These are phyloP conservation scores for Tetrapisispora arboricola DNA, from an alignment of 805 yeast species.

Conservation along the genomic window DNA sequence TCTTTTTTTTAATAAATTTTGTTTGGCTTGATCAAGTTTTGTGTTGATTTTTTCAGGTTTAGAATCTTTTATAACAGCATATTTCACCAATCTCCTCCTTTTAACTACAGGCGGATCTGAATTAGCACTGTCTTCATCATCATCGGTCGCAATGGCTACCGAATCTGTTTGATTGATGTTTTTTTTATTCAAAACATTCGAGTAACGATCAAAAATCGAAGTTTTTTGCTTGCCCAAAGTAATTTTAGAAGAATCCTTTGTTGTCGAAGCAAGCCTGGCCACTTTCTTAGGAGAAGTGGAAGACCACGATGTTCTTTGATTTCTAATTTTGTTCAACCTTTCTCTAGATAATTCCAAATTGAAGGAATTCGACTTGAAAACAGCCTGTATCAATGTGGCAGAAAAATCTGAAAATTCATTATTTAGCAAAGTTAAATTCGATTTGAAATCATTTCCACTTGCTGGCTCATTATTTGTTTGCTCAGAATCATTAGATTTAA, in stretches of 20 bases:
- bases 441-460: slow-evolving; percentile 14
- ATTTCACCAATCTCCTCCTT: slow-evolving; percentile 33
- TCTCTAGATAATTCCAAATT: slow-evolving; percentile 28
- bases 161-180: background rate
- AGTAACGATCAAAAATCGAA: slow-evolving; percentile 31
- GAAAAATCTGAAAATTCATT: slow-evolving; percentile 28
- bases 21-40: slow-evolving; percentile 27
- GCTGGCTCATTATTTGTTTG: background rate
- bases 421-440: slow-evolving; percentile 9
- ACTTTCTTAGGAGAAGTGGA: slow-evolving; percentile 1
- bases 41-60: slow-evolving; percentile 9
- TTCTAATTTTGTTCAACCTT: slow-evolving; percentile 23
- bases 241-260: slow-evolving; percentile 28
- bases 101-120: slow-evolving; percentile 3
- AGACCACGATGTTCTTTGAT: slow-evolving; percentile 20
- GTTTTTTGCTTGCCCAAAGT: slow-evolving; percentile 28
- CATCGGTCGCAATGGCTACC: background rate
- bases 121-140: slow-evolving; percentile 7
- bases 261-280: slow-evolving; percentile 9
- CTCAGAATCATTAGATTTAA: slow-evolving; percentile 5
- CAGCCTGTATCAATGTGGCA: slow-evolving; percentile 29
- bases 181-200: slow-evolving; percentile 19
- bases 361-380: slow-evolving; percentile 31
- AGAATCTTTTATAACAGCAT: slow-evolving; percentile 20
- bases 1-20: slow-evolving; percentile 19